Conservation (phyloP, 345 rosid species). For the Punica granatum region DNA sequence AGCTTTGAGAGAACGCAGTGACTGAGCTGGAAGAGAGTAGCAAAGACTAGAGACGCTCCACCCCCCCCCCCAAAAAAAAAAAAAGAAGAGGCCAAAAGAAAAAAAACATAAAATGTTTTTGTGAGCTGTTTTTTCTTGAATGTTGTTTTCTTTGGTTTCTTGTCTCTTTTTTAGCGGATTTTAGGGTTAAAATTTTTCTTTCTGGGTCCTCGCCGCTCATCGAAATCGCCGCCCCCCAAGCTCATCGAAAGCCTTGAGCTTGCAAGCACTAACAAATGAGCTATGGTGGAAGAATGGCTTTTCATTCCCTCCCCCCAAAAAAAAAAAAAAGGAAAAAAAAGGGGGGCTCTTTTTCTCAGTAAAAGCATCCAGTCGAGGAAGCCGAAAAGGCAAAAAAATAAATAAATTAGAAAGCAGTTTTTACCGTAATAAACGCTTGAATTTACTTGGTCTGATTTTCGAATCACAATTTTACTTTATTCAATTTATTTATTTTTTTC, state of each 20-base stretch:
- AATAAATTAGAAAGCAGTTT: not conserved
- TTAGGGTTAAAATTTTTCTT: not conserved
- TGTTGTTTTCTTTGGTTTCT: not conserved
- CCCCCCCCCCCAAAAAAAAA: not conserved
- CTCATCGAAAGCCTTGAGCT: not conserved
- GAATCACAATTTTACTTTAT: too few species aligned
- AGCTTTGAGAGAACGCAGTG: not conserved
- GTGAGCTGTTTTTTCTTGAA: not conserved
- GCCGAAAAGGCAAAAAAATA: not conserved
- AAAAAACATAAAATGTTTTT: too few species aligned
- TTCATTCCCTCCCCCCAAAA: not conserved
- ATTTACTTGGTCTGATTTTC: too few species aligned
- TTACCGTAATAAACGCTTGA: not conserved
- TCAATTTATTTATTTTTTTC: too few species aligned
- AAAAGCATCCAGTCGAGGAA: not conserved
- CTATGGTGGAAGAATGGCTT: not conserved
- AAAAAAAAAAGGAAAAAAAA: too few species aligned
- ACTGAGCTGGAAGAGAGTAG: not conserved
- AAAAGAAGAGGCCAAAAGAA: not conserved
- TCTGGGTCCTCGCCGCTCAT: not conserved
- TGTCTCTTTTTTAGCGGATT: not conserved
- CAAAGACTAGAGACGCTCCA: too few species aligned
- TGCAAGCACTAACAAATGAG: slow-evolving; percentile 3
- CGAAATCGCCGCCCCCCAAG: not conserved
- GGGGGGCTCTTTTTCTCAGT: not conserved